A percentile compares a stretch with the other conserved stretches of the same genome.
These are phyloP conservation scores for Fabrea salina DNA, from an alignment of 169 alveolate species.

Conservation along the genomic window DNA sequence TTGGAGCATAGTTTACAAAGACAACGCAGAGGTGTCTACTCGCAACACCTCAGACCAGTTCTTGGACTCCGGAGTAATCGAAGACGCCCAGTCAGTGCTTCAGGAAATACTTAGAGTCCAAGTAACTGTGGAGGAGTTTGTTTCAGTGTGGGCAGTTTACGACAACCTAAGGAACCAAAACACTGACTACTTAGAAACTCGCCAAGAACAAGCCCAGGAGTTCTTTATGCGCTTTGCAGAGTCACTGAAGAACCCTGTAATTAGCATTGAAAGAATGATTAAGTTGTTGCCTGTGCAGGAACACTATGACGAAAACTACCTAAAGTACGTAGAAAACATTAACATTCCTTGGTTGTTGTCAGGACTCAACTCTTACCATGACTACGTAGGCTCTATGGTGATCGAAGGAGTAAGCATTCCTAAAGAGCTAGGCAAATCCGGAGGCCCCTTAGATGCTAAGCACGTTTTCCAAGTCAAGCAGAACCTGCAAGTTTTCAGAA, in stretches of 20 bases:
- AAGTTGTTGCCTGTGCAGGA: slow-evolving; percentile 4
- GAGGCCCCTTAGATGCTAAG: neutral
- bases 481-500: too few species aligned
- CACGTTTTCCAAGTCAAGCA: too few species aligned
- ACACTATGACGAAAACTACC: slow-evolving; percentile 19
- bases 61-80: neutral
- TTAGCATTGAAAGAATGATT: neutral
- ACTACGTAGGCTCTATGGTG: neutral
- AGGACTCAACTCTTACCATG: slow-evolving; percentile 1
- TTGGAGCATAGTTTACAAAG: slow-evolving; percentile 1
- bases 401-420: slow-evolving; percentile 3
- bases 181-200: neutral
- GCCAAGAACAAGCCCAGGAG: neutral
- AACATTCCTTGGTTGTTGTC: neutral
- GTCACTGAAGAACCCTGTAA: neutral
- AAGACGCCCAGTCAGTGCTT: neutral
- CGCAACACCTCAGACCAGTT: too few species aligned
- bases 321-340: neutral
- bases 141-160: neutral
- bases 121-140: neutral
- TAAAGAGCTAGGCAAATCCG: neutral
- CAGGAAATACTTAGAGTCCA: neutral
- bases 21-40: too few species aligned
- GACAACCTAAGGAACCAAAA: neutral
- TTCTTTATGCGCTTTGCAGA: slow-evolving; percentile 3